Conservation (phyloP, 371 early-diverging fungal species). For the Paraphysoderma sedebokerense region DNA sequence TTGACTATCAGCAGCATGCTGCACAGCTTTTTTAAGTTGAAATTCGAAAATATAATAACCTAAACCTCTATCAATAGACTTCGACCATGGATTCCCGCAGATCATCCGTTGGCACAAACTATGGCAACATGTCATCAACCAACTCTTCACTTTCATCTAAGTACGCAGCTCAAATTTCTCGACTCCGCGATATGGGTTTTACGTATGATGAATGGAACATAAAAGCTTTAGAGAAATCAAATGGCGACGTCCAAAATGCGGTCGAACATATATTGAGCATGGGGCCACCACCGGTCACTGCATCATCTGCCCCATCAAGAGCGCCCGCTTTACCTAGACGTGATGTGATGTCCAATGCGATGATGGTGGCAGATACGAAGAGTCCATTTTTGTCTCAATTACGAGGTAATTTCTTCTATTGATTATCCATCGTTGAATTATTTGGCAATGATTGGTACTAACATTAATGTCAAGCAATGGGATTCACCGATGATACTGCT, state of each 20-base stretch:
- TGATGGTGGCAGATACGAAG: background rate
- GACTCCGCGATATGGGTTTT: slow-evolving; percentile 54
- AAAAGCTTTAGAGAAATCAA: slow-evolving; percentile 40
- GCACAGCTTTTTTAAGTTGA: background rate
- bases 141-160: background rate
- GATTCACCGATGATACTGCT: slow-evolving; percentile 17
- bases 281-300: slow-evolving; percentile 11
- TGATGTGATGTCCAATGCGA: background rate
- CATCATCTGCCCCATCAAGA: slow-evolving; percentile 3
- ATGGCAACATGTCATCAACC: background rate
- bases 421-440: too few relatives aligned
- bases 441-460: too few relatives aligned
- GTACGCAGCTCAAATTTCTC: background rate
- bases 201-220: slow-evolving; percentile 34
- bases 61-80: background rate
- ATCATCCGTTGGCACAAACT: slow-evolving; percentile 6
- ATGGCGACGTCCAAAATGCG: slow-evolving; percentile 52
- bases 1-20: slow-evolving; percentile 10
- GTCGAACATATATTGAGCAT: slow-evolving; percentile 43
- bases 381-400: background rate
- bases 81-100: too few relatives aligned
- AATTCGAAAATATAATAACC: background rate
- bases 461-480: too few relatives aligned
- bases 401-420: too few relatives aligned
- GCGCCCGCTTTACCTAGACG: background rate